These are phyloP conservation scores for Collybia mongolica DNA, from an alignment of 768 basidiomycete genomes.

Conservation along the genomic window DNA sequence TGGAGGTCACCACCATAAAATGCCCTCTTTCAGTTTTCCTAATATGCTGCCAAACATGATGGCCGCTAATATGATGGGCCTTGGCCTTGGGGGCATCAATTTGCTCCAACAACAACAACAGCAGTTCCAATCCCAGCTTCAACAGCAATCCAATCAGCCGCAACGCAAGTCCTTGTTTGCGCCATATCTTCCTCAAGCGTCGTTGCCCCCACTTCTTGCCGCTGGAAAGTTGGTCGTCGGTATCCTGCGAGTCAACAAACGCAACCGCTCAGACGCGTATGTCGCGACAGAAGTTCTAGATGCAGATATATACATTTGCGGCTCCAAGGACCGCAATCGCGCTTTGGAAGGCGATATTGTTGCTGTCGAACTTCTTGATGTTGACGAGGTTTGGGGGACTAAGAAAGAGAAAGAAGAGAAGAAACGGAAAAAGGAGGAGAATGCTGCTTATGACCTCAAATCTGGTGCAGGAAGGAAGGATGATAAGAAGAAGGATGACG, in stretches of 20 bases:
- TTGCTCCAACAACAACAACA: slow-evolving; percentile 91
- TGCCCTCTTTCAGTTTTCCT: slow-evolving; percentile 97
- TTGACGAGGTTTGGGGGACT: slow-evolving; percentile 97
- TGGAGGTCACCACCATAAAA: slow-evolving; percentile 93
- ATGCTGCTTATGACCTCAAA: slow-evolving; percentile 89
- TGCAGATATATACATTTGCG: slow-evolving; percentile 98
- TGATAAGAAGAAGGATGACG: slow-evolving; percentile 99
- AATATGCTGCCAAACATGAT: slow-evolving; percentile 98
- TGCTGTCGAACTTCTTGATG: slow-evolving; percentile 95
- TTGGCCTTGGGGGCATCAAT: slow-evolving; percentile 79
- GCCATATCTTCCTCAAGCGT: slow-evolving; percentile 97
- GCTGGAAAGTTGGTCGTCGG: slow-evolving; percentile 98
- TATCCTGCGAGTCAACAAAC: slow-evolving; percentile 95
- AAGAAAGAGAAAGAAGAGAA: slow-evolving; percentile 99
- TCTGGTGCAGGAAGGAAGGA: slow-evolving; percentile 77
- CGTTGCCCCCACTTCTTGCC: slow-evolving; percentile 91
- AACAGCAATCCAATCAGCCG: slow-evolving; percentile 88
- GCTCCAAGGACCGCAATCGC: slow-evolving; percentile 97
- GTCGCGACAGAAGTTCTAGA: slow-evolving; percentile 98
- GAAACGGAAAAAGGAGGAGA: slow-evolving; percentile 99
- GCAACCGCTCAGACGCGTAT: slow-evolving; percentile 97
- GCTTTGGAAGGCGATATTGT: slow-evolving; percentile 98
- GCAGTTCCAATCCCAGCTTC: slow-evolving; percentile 93
- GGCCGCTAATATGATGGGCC: slow-evolving; percentile 95
- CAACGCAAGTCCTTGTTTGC: slow-evolving; percentile 98